Evolutionary conservation across 345 rosid species (phyloP), one percentile per base, ranked within the genome.

Genomic region (Linum usitatissimum): DNA sequence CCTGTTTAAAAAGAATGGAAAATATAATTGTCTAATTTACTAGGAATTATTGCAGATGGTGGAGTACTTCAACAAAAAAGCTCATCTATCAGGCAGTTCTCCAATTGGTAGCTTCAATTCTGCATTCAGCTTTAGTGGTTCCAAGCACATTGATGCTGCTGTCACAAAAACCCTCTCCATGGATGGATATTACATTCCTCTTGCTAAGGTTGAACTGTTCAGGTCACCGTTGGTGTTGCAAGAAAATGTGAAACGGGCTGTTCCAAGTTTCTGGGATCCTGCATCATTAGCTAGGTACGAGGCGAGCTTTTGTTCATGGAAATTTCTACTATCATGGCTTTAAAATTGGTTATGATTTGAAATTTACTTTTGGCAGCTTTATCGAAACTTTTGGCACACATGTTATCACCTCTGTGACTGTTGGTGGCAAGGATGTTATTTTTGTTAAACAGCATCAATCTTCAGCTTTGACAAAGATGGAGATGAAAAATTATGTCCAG

Each of bases 331-430:
- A 40, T 4, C 59, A 39, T 55, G 28, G 31, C 54, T 54, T 28
- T 30, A 30, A 38, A 10, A 56, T n/a, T 45, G 42, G 7, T 48
- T 15, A 49, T 81, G 65, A 78, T 23, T 63, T 18, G 7, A 56
- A 55, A 18, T 56, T 55, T 57, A 20, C 15, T 64, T 30, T 64
- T 77, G 63, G 66, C 86, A 86, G 94, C 60, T 86, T 86, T 61
- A 82, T 86, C 61, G 86, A 84, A 76, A 79, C 73, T 69, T 84
- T 79, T 66, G 94, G 94, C 68, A 86, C 94, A 0, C 94, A 84
- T 71, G 73, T 84, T 49, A 78, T 84, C 45, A 73, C 84, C 30
- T 86, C 94, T 21, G 80, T 84, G 56, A 84, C 94, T 54, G 75
- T 86, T 58, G 94, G 94, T 51, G 87, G 94, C 55, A 86, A 82